Percentiles rank a stretch among this genome's conserved stretches.
Evolutionary conservation across 768 basidiomycete species (phyloP).

Genomic region (Goffeauzyma gilvescens): DNA sequence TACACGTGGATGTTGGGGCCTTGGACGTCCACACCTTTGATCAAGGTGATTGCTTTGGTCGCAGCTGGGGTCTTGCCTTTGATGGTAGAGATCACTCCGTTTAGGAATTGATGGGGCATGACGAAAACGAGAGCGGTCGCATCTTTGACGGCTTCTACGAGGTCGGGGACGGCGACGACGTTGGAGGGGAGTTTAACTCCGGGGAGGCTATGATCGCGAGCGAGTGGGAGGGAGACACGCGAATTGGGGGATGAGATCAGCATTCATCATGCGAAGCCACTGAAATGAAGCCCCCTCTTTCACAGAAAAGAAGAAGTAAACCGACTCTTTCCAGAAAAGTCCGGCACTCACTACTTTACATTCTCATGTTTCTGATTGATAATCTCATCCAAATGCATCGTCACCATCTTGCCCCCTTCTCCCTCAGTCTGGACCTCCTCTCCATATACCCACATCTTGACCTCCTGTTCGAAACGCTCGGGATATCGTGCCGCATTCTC

Average conservation of each 20-base stretch:
- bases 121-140: conserved; percentile 37
- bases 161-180: conserved; percentile 34
- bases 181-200: conserved; percentile 33
- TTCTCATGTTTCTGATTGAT: conserved; percentile 37
- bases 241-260: too few relatives aligned
- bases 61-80: conserved; percentile 32
- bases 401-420: conserved; percentile 20
- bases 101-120: conserved; percentile 38
- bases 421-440: conserved; percentile 29
- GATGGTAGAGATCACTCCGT: too few relatives aligned
- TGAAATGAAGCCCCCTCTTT: too few relatives aligned
- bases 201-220: conserved; percentile 27
- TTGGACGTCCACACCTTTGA: conserved; percentile 38
- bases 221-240: not conserved
- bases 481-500: conserved; percentile 30
- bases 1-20: conserved; percentile 34
- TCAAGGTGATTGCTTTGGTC: conserved; percentile 34
- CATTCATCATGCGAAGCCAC: too few relatives aligned
- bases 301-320: too few relatives aligned
- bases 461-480: conserved; percentile 33
- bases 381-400: conserved; percentile 33
- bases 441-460: conserved; percentile 37
- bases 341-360: conserved; percentile 18
- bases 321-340: too few relatives aligned
- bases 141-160: conserved; percentile 33